These are phyloP conservation scores for Xylaria longipes DNA, from an alignment of 495 filamentous ascomycete species.

Conservation along the genomic window DNA sequence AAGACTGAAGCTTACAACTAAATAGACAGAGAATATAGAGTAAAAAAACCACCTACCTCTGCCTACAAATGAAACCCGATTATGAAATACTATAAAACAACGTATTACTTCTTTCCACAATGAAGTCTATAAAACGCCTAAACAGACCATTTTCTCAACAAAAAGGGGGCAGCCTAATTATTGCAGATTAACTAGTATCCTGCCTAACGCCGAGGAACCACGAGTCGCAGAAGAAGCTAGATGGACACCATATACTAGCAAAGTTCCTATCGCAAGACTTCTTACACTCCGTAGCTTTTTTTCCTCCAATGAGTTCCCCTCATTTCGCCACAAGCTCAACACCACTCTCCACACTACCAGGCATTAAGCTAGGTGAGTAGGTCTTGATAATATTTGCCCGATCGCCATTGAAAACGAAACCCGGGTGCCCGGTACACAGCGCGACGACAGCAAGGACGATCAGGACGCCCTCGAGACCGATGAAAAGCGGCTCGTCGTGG, in stretches of 20 bases:
- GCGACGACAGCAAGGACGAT: constrained; percentile 35
- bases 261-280: too few relatives aligned
- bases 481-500: constrained; percentile 51
- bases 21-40: neutral
- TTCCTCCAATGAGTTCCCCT: neutral
- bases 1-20: neutral
- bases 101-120: neutral
- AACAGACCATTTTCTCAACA: too few relatives aligned
- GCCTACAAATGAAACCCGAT: neutral
- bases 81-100: neutral
- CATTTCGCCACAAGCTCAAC: constrained; percentile 5
- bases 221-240: neutral
- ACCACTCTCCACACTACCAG: neutral
- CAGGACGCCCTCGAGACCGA: constrained; percentile 49
- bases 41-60: neutral
- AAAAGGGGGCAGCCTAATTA: too few relatives aligned
- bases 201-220: too few relatives aligned
- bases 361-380: neutral
- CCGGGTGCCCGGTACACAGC: constrained; percentile 43
- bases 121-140: too few relatives aligned
- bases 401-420: constrained; percentile 30
- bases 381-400: neutral
- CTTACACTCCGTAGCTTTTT: neutral
- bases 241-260: too few relatives aligned
- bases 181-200: too few relatives aligned